Base-by-base conservation (phyloP, 2,329 filamentous ascomycete genomes). In the Biscogniauxia mediterranea region DNA sequence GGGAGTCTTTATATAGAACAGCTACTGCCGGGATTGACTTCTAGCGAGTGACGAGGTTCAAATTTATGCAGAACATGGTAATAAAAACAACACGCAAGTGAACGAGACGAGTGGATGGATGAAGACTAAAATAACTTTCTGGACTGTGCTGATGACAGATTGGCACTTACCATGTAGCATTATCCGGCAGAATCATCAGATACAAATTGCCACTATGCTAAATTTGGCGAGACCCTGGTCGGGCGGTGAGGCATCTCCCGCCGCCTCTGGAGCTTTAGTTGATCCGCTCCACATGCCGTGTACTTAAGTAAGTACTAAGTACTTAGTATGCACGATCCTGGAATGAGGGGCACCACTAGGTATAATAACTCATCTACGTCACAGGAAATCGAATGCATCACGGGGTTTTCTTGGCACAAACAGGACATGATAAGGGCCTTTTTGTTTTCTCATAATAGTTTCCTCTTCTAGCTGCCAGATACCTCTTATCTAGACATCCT, bases 121-220 rank as follows among this genome's bases (percentile, higher is more conserved):
- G 42, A 25, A 20, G 54, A 21, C 25, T 21, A 26, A 52, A 28
- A 54, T 55, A 56, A 2, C 25, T 26, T 3, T 46, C 42, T 26
- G 28, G 56, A 42, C 21, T 46, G n/a, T 26, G 58, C 55, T 68
- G 64, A 68, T 69, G 68, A 70, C 67, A 70, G 67, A 62, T 64
- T 70, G 68, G 67, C 68, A 61, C 56, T 68, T 69, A 52, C 25
- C 52, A 23, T 52, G 20, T 52, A 21, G 21, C 20, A 32, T 46
- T 50, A 26, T 46, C 19, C 59, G 69, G 70, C 71, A 72, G 70
- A 72, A 73, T 70, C 64, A 66, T 63, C 61, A 53, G 61, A 58
- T 55, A n/a, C 52, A 55, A 32, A 58, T n/a, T 46, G 13, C 55
- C 62, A 55, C 62, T 54, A 56, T 50, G 20, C 60, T 49, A 25